Conservation (phyloP, 306 rosid genomes). For the Alnus rubra region DNA sequence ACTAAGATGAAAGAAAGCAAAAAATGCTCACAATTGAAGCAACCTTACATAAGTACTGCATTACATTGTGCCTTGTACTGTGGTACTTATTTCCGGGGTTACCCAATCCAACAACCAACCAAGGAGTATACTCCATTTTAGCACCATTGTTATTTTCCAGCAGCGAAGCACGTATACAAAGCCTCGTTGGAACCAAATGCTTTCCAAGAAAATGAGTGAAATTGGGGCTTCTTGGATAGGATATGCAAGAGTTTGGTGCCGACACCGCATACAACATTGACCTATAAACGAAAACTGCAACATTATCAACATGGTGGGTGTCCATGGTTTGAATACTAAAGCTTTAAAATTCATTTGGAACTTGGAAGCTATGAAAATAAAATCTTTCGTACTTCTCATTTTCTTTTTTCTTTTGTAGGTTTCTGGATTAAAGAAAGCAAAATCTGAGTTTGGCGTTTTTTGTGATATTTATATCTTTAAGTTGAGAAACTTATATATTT, state of each 20-base stretch:
- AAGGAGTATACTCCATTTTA: constrained; percentile 90
- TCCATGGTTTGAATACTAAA: background rate
- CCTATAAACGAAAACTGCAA: constrained; percentile 26
- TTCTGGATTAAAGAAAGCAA: background rate
- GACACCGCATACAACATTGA: constrained; percentile 68
- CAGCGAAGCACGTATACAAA: constrained; percentile 56
- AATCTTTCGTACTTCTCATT: background rate
- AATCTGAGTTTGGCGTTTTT: background rate
- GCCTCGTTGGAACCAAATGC: constrained; percentile 32
- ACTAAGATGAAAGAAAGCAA: constrained; percentile 11
- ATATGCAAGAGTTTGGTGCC: constrained; percentile 43
- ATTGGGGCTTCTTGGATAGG: constrained; percentile 36
- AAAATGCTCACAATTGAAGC: constrained; percentile 1
- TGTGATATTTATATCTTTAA: background rate
- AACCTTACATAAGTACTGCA: background rate
- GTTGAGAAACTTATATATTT: too few species aligned
- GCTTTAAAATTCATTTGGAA: background rate
- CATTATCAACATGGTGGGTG: constrained; percentile 4
- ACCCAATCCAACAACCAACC: constrained; percentile 95
- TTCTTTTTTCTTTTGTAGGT: background rate
- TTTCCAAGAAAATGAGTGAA: constrained; percentile 26
- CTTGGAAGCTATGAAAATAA: background rate
- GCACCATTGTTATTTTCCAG: constrained; percentile 40
- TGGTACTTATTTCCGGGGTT: constrained; percentile 92
- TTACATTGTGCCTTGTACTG: constrained; percentile 93